phyloP scores from a whole-genome alignment of 768 basidiomycete genomes.

The Termitomyces heimii region DNA sequence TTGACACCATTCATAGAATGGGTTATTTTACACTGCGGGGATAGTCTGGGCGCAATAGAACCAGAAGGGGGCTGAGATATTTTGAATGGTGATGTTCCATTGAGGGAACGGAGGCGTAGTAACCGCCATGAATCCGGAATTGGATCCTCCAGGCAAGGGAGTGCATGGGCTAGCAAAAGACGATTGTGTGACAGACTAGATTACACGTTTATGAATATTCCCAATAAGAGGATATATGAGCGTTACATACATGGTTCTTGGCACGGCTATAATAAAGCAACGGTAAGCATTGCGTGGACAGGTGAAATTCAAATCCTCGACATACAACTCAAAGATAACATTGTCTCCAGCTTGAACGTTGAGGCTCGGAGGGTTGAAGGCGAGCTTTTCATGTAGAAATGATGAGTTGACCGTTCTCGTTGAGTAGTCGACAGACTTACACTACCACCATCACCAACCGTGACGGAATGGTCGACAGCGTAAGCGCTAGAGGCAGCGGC shows the following conservation, averaged over 20 bases:
- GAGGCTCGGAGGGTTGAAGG: conserved; percentile 32
- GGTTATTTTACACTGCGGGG: conserved; percentile 16
- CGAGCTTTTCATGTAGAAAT: conserved; percentile 19
- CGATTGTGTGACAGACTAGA: conserved; percentile 54
- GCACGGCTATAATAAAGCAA: conserved; percentile 20
- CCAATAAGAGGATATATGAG: neutral
- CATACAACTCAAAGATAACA: conserved; percentile 49
- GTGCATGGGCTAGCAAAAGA: conserved; percentile 51
- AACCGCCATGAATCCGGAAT: conserved; percentile 47
- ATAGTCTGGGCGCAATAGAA: conserved; percentile 52
- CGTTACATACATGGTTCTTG: conserved; percentile 33
- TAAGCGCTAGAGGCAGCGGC: conserved; percentile 31
- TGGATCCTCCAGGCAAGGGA: conserved; percentile 31
- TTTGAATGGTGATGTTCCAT: conserved; percentile 31
- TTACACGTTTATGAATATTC: neutral
- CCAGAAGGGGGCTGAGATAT: conserved; percentile 48
- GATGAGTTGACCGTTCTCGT: neutral
- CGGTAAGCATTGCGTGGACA: neutral
- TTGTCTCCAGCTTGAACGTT: conserved; percentile 40
- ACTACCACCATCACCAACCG: conserved; percentile 33
- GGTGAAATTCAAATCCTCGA: neutral
- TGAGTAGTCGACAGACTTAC: conserved; percentile 15
- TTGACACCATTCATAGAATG: neutral
- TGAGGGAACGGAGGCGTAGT: neutral
- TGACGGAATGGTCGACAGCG: conserved; percentile 29